phyloP scores from a whole-genome alignment of 1,284 basidiomycete species.

The Tylopilus sp. region DNA sequence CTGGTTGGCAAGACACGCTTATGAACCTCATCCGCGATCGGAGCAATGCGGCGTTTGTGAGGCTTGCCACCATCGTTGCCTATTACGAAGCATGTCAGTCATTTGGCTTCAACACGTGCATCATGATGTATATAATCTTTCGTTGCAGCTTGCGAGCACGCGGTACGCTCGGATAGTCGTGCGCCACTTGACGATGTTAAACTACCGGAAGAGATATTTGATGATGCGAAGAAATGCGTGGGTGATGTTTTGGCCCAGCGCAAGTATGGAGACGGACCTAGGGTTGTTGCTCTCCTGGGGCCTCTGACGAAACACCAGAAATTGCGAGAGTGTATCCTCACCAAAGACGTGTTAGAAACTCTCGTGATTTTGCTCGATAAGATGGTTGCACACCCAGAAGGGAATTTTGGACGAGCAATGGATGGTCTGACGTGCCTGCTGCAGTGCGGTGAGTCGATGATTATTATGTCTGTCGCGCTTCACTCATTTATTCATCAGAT shows the following conservation, averaged over 20 bases:
- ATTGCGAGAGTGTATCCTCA: slow-evolving; percentile 18
- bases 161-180: background rate
- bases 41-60: slow-evolving; percentile 13
- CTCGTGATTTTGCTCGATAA: slow-evolving; percentile 18
- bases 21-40: slow-evolving; percentile 9
- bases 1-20: slow-evolving; percentile 11
- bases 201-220: slow-evolving; percentile 2
- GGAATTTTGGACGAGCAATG: slow-evolving; percentile 24
- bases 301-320: slow-evolving; percentile 17
- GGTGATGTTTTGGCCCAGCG: slow-evolving; percentile 7
- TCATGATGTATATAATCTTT: background rate
- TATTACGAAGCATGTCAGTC: slow-evolving; percentile 28
- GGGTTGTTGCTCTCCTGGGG: slow-evolving; percentile 27
- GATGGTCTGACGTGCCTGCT: slow-evolving; percentile 23
- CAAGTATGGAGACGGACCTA: slow-evolving; percentile 17
- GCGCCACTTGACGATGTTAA: background rate
- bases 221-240: slow-evolving; percentile 10
- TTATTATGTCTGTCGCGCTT: background rate
- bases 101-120: too few relatives aligned
- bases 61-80: slow-evolving; percentile 23
- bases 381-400: background rate
- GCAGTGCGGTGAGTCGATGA: slow-evolving; percentile 18
- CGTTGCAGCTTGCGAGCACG: slow-evolving; percentile 9
- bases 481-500: slow-evolving; percentile 11
- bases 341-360: slow-evolving; percentile 12